Base-by-base conservation (phyloP, 805 yeast species). In the Ogataea kodamae region DNA sequence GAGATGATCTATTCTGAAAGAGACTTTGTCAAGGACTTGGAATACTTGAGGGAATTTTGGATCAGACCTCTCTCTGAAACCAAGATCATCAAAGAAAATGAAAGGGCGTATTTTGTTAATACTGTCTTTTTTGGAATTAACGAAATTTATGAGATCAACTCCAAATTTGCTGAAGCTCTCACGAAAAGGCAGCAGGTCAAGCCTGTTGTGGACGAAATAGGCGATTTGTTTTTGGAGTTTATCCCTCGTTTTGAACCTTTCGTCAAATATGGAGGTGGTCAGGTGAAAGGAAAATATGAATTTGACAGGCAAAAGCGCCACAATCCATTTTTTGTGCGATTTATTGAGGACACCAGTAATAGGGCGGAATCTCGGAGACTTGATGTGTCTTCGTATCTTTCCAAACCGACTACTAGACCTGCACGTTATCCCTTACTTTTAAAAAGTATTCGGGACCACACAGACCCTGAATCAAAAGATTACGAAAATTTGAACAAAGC, bases 371-470 rank as follows among this genome's bases (percentile, higher is more conserved):
- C 87, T 22, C 74, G 95, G 51, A 85, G 88, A 61, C 76, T 90
- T 40, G 97, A 94, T 60, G 78, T 92, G 34, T 84, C 90, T 16
- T 92, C 97, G 0, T 92, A 88, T 52, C 69, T 92, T 44, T 86
- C 96, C 5, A 94, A 90, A 53, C 97, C 97, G 32, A 89, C 95
- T 2, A 88, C 96, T 10, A 75, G 98, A 56, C 88, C 96, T 19
- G 97, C 97, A 7, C 70, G 97, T 46, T 92, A 92, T 61, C 96
- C 95, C 45, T 64, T 92, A 30, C 68, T 92, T 37, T 68, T 90
- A 14, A 80, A 76, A 37, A 92, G 90, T 29, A 84, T 92, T 21
- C 67, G 86, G 45, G 90, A 92, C 56, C 75, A 78, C 43, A 88
- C 97, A 0, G 74, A 71, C 33, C 80, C 81, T n/a, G 83, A 77